Percentiles rank a stretch among this genome's conserved stretches.
phyloP scores from a whole-genome alignment of 2,329 filamentous ascomycete genomes.

The Lizonia empirigonia region DNA sequence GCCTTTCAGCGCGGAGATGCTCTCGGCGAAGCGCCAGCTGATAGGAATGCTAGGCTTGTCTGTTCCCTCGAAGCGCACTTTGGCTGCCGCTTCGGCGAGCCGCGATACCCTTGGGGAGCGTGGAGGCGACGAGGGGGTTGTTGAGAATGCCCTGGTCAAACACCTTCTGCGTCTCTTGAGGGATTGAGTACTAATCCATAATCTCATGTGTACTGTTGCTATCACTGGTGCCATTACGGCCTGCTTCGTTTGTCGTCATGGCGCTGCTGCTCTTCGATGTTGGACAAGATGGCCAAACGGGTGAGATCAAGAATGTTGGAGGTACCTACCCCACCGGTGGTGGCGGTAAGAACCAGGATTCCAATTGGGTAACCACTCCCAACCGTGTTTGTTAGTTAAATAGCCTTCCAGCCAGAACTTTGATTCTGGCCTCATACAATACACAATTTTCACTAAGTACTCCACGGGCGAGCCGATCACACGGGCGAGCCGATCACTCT shows the following conservation, averaged over 20 bases:
- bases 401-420: too few relatives aligned
- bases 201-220: conserved; percentile 9
- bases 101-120: conserved; percentile 45
- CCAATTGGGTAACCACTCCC: too few relatives aligned
- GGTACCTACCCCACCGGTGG: too few relatives aligned
- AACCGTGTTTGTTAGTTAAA: too few relatives aligned
- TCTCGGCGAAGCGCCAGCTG: conserved; percentile 63
- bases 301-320: too few relatives aligned
- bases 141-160: conserved; percentile 51
- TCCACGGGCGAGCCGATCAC: too few relatives aligned
- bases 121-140: conserved; percentile 49
- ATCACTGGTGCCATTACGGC: conserved; percentile 5
- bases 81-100: conserved; percentile 54
- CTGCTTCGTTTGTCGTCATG: conserved; percentile 9
- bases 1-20: conserved; percentile 57
- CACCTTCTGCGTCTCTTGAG: conserved; percentile 31
- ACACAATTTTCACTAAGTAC: too few relatives aligned
- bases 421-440: too few relatives aligned
- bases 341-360: too few relatives aligned
- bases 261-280: neutral
- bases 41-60: conserved; percentile 57
- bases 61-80: conserved; percentile 53
- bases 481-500: too few relatives aligned
- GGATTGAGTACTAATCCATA: conserved; percentile 33
- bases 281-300: neutral